phyloP scores from a whole-genome alignment of 2,329 filamentous ascomycete genomes.

The Aspergillus pseudonomiae region DNA sequence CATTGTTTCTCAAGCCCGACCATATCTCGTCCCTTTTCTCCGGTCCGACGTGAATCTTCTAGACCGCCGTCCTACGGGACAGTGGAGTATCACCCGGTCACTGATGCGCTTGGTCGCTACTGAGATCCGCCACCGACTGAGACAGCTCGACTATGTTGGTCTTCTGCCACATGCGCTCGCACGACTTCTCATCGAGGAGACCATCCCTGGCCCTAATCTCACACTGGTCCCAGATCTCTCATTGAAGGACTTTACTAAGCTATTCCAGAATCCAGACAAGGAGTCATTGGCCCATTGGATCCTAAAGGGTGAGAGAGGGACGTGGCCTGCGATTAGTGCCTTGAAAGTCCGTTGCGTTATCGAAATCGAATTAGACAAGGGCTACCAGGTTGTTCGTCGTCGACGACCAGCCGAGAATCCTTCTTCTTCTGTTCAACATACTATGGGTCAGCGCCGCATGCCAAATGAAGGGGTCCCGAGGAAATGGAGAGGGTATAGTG shows the following conservation, averaged over 20 bases:
- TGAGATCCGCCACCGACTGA: slow-evolving; percentile 78
- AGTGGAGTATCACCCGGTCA: slow-evolving; percentile 60
- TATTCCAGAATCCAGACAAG: slow-evolving; percentile 81
- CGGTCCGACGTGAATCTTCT: slow-evolving; percentile 79
- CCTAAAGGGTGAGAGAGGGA: slow-evolving; percentile 76
- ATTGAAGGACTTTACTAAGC: slow-evolving; percentile 70
- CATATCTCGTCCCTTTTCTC: slow-evolving; percentile 85
- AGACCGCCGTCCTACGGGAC: slow-evolving; percentile 59
- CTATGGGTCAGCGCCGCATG: slow-evolving; percentile 10
- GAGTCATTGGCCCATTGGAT: slow-evolving; percentile 84
- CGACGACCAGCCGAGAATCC: slow-evolving; percentile 34
- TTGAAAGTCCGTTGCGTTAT: slow-evolving; percentile 80
- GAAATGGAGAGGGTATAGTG: slow-evolving; percentile 25
- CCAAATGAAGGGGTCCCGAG: slow-evolving; percentile 35
- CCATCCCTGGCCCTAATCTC: slow-evolving; percentile 74
- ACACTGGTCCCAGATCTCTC: slow-evolving; percentile 81
- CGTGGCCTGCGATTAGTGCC: slow-evolving; percentile 87
- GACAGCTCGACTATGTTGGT: slow-evolving; percentile 77
- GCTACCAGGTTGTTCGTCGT: slow-evolving; percentile 75
- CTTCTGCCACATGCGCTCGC: slow-evolving; percentile 71
- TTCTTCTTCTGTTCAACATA: slow-evolving; percentile 14
- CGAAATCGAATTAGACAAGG: slow-evolving; percentile 83
- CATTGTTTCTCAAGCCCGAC: slow-evolving; percentile 87
- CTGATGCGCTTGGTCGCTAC: slow-evolving; percentile 69
- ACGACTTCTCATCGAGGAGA: slow-evolving; percentile 80